Evolutionary conservation across 176 grass and related monocot species (phyloP).

Genomic region (Zizania latifolia): DNA sequence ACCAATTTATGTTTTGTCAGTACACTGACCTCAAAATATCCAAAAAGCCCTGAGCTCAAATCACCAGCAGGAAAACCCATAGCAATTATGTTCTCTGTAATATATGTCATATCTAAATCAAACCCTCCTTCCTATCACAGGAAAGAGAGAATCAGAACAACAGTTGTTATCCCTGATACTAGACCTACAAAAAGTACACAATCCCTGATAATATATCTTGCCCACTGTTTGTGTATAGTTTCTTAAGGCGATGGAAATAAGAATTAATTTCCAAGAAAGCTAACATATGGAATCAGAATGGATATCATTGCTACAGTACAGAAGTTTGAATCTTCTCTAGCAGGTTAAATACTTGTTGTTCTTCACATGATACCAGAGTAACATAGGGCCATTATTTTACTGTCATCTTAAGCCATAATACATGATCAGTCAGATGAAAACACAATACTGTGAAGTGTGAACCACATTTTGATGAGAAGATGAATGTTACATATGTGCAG

Average conservation of each 20-base stretch:
- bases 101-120: conserved; percentile 99
- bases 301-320: neutral
- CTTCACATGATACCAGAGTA: neutral
- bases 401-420: neutral
- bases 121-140: conserved; percentile 91
- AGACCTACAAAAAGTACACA: neutral
- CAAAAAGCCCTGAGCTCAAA: conserved; percentile 96
- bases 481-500: conserved; percentile 13
- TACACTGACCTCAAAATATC: conserved; percentile 93
- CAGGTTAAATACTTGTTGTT: neutral
- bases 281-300: neutral
- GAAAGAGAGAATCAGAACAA: conserved; percentile 39
- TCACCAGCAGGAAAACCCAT: conserved; percentile 99
- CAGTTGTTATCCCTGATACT: neutral
- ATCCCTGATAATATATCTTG: neutral
- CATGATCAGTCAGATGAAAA: conserved; percentile 4
- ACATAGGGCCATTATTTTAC: neutral
- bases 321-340: neutral
- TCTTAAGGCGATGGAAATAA: neutral
- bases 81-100: conserved; percentile 98
- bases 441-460: neutral
- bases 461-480: neutral
- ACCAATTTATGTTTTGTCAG: conserved; percentile 1
- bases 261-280: neutral
- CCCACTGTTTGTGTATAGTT: neutral